Conservation (phyloP, 1,139 yeast genomes). For the Diutina mesorugosa region DNA sequence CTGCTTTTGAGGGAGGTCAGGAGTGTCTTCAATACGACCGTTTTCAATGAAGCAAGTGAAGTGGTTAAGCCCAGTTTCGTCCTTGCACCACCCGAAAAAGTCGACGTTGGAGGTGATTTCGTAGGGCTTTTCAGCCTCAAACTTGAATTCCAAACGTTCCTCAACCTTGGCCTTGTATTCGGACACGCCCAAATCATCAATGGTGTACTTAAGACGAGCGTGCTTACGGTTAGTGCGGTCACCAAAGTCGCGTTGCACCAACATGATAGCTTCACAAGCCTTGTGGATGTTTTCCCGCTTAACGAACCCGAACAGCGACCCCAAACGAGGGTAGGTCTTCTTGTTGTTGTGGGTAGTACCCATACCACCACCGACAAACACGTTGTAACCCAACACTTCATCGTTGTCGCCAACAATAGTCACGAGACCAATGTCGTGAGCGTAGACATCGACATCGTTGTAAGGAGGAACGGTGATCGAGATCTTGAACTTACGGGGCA, state of each 20-base stretch:
- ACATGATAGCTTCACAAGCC: conserved; percentile 85
- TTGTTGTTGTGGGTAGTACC: conserved; percentile 95
- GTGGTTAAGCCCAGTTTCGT: conserved; percentile 78
- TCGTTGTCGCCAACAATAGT: conserved; percentile 63
- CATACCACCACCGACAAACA: conserved; percentile 97
- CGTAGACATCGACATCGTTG: conserved; percentile 94
- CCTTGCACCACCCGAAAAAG: conserved; percentile 89
- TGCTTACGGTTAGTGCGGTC: conserved; percentile 95
- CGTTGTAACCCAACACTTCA: conserved; percentile 67
- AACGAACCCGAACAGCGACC: conserved; percentile 73
- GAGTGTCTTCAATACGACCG: conserved; percentile 92
- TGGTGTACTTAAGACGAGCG: conserved; percentile 93
- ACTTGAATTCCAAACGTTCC: conserved; percentile 65
- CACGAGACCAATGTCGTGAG: conserved; percentile 87
- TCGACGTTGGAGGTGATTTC: conserved; percentile 82
- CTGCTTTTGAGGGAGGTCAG: conserved; percentile 79
- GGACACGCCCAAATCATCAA: conserved; percentile 84
- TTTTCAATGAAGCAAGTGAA: conserved; percentile 92
- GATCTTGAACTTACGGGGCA: conserved; percentile 93
- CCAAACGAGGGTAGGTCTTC: conserved; percentile 94
- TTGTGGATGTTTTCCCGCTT: conserved; percentile 53
- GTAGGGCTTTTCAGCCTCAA: conserved; percentile 58
- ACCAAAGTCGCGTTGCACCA: conserved; percentile 91
- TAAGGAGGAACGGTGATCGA: conserved; percentile 94
- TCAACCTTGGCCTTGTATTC: conserved; percentile 72